These are phyloP conservation scores for Heteromeles arbutifolia DNA, from an alignment of 306 rosid species.

Conservation along the genomic window DNA sequence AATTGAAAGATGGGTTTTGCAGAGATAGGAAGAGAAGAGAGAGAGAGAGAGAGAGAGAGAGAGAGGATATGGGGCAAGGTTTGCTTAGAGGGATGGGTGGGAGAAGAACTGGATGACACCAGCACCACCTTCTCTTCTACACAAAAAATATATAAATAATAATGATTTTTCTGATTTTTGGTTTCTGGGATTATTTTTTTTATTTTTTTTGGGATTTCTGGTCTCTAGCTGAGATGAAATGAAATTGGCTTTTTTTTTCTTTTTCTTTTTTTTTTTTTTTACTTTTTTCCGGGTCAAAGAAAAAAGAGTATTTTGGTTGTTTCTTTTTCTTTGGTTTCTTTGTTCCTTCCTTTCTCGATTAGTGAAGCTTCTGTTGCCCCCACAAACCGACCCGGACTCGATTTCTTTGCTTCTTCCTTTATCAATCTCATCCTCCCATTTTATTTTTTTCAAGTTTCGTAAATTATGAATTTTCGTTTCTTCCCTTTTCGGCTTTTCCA, in stretches of 20 bases:
- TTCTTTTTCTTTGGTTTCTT: background rate
- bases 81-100: constrained; percentile 13
- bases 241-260: background rate
- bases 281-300: too few relatives aligned
- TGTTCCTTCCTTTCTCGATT: constrained; percentile 23
- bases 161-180: background rate
- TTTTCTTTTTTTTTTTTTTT: too few relatives aligned
- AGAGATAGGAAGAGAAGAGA: background rate
- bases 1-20: background rate
- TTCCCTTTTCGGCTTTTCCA: background rate
- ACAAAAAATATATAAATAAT: constrained; percentile 17
- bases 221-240: constrained; percentile 27
- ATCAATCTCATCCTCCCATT: background rate
- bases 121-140: constrained; percentile 46
- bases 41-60: constrained; percentile 10
- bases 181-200: background rate
- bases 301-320: constrained; percentile 5
- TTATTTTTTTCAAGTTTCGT: background rate
- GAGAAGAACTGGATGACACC: constrained; percentile 37
- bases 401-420: constrained; percentile 16
- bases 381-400: constrained; percentile 34
- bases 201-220: background rate
- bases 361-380: constrained; percentile 31
- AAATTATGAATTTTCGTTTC: background rate
- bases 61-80: background rate